Evolutionary conservation across 2,329 filamentous ascomycete species (phyloP).

Genomic region (Pezicula rhizophila): DNA sequence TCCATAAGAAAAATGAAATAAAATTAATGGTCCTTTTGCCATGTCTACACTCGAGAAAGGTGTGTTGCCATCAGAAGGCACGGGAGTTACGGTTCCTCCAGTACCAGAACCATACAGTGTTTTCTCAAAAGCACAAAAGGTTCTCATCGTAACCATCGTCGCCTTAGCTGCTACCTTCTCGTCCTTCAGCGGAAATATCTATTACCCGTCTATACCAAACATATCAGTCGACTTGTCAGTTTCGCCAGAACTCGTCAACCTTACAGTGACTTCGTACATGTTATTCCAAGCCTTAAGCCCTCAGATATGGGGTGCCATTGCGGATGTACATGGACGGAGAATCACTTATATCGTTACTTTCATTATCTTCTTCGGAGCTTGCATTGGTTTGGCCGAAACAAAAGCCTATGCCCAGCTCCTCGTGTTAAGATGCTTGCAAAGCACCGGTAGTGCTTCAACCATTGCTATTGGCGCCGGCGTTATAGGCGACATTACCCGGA

Average conservation of each 20-base stretch:
- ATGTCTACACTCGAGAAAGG: no score
- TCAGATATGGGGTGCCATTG: constrained; percentile 37
- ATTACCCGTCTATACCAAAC: background rate
- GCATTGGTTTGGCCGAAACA: constrained; percentile 37
- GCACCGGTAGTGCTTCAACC: constrained; percentile 51
- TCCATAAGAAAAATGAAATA: no score
- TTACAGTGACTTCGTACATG: constrained; percentile 16
- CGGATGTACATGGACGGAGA: constrained; percentile 46
- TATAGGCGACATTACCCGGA: constrained; percentile 56
- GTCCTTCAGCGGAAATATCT: constrained; percentile 1
- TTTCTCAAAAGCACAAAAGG: constrained; percentile 1
- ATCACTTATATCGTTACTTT: constrained; percentile 46
- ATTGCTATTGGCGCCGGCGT: constrained; percentile 53
- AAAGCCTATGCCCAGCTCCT: constrained; percentile 39
- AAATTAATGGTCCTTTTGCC: no score
- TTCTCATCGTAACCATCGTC: constrained; percentile 2
- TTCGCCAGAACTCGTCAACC: constrained; percentile 6
- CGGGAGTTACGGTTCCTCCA: background rate
- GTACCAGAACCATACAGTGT: background rate
- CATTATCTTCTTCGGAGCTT: constrained; percentile 38
- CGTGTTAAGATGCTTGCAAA: constrained; percentile 49
- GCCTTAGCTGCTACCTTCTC: constrained; percentile 2
- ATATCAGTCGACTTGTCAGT: constrained; percentile 1
- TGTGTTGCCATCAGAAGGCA: no score
- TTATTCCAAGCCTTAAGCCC: constrained; percentile 53